phyloP scores from a whole-genome alignment of 1,139 yeast genomes.

The Protomyces arabidopsidicola region DNA sequence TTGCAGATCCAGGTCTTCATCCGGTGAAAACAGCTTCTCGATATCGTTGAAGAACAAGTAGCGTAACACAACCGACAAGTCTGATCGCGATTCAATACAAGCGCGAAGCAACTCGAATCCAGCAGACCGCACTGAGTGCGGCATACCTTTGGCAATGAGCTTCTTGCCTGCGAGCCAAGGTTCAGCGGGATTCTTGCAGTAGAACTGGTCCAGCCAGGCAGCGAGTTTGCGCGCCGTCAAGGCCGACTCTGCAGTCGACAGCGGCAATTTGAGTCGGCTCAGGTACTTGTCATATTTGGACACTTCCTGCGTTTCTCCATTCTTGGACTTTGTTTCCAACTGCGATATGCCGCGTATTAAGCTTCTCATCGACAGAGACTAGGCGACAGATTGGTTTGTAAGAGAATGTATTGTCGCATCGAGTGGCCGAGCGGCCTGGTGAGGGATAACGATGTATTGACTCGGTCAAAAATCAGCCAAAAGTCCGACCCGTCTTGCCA shows the following conservation, averaged over 20 bases:
- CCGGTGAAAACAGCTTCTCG: conserved; percentile 45
- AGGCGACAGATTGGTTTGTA: not conserved
- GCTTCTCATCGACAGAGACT: not conserved
- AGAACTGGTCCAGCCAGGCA: conserved; percentile 6
- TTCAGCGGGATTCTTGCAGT: conserved; percentile 40
- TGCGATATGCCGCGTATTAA: conserved; percentile 24
- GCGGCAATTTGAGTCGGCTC: conserved; percentile 18
- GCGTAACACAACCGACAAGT: conserved; percentile 45
- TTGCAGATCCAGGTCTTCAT: conserved; percentile 55
- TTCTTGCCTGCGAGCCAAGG: conserved; percentile 69
- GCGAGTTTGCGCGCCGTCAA: conserved; percentile 20
- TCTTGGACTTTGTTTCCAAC: conserved; percentile 6
- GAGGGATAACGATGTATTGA: not conserved
- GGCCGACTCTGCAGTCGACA: conserved; percentile 9
- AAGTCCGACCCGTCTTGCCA: no score
- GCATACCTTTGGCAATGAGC: conserved; percentile 47
- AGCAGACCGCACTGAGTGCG: conserved; percentile 49
- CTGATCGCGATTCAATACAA: conserved; percentile 55
- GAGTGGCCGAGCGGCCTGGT: not conserved
- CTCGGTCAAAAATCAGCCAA: no score
- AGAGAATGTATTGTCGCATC: not conserved
- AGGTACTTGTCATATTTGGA: conserved; percentile 22
- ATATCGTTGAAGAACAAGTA: conserved; percentile 60
- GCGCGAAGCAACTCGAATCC: conserved; percentile 53
- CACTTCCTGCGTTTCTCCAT: conserved; percentile 2